A percentile compares a stretch with the other conserved stretches of the same genome.
Conservation (phyloP, 805 yeast genomes). For the Saccharomycopsis olivae region DNA sequence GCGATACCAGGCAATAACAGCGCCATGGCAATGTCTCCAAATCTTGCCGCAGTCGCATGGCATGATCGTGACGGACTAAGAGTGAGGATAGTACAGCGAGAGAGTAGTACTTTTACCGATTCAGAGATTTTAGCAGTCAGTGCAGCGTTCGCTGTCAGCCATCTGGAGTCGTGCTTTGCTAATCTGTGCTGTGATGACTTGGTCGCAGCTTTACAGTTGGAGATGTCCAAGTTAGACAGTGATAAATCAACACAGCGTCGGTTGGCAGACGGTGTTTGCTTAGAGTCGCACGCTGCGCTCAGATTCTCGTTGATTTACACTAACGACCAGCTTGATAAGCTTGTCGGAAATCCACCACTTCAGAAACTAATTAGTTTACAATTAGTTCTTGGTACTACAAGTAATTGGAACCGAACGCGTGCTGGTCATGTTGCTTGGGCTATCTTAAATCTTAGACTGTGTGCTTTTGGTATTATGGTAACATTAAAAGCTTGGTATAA, state of each 20-base stretch:
- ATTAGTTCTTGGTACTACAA: conserved; percentile 44
- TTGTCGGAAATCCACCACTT: conserved; percentile 66
- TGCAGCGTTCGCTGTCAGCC: conserved; percentile 53
- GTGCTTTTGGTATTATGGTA: conserved; percentile 16
- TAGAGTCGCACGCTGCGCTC: conserved; percentile 67
- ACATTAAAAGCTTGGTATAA: conserved; percentile 18
- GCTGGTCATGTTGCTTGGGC: conserved; percentile 17
- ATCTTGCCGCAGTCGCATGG: conserved; percentile 27
- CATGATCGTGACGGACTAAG: too few species aligned
- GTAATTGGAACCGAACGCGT: conserved; percentile 11
- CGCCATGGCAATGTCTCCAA: conserved; percentile 12
- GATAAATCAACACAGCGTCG: conserved; percentile 20
- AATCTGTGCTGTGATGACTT: conserved; percentile 63
- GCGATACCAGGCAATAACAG: background rate
- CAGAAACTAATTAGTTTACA: conserved; percentile 67
- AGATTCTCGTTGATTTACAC: conserved; percentile 61
- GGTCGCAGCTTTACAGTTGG: conserved; percentile 42
- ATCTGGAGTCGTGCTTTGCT: conserved; percentile 61
- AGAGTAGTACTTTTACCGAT: too few species aligned
- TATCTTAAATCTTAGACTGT: conserved; percentile 10
- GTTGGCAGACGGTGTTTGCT: conserved; percentile 34
- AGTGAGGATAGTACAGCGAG: too few species aligned
- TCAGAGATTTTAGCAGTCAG: conserved; percentile 35
- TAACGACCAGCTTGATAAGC: conserved; percentile 65
- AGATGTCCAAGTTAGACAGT: conserved; percentile 25